Conservation (phyloP, 2,329 filamentous ascomycete species). For the Sporothrix brasiliensis region DNA sequence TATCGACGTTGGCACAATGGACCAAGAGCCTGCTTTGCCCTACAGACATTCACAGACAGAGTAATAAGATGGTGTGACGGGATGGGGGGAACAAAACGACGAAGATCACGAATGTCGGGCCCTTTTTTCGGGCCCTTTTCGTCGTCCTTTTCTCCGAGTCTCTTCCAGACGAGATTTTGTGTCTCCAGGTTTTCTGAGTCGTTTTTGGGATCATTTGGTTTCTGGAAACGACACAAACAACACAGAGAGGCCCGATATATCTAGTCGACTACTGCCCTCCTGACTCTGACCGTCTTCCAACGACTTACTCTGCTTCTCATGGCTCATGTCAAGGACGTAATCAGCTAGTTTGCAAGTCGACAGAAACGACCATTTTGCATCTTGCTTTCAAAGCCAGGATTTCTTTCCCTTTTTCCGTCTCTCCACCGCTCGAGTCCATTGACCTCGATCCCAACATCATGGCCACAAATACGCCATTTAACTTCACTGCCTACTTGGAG, state of each 20-base stretch:
- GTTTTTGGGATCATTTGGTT: not conserved
- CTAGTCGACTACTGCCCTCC: not conserved
- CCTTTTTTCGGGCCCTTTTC: slow-evolving; percentile 3
- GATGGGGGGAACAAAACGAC: not conserved
- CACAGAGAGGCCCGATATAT: not conserved
- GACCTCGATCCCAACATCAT: not conserved
- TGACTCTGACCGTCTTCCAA: not conserved
- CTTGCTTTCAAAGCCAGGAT: no score
- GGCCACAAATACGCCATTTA: slow-evolving; percentile 15
- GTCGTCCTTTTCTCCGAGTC: not conserved
- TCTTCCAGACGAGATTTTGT: not conserved
- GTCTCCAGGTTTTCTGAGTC: not conserved
- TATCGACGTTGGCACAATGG: not conserved
- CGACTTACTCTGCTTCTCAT: not conserved
- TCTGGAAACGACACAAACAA: slow-evolving; percentile 9
- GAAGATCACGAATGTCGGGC: slow-evolving; percentile 3
- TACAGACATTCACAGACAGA: no score
- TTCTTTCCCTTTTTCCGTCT: not conserved
- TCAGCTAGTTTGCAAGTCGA: not conserved
- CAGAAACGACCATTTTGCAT: no score
- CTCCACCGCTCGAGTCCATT: not conserved
- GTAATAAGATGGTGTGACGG: not conserved
- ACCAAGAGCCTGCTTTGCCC: no score
- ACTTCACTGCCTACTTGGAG: slow-evolving; percentile 24
- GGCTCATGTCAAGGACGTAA: not conserved